phyloP scores from a whole-genome alignment of 225 moss, liverwort and hornwort genomes.

The Thuidium tamariscinum region DNA sequence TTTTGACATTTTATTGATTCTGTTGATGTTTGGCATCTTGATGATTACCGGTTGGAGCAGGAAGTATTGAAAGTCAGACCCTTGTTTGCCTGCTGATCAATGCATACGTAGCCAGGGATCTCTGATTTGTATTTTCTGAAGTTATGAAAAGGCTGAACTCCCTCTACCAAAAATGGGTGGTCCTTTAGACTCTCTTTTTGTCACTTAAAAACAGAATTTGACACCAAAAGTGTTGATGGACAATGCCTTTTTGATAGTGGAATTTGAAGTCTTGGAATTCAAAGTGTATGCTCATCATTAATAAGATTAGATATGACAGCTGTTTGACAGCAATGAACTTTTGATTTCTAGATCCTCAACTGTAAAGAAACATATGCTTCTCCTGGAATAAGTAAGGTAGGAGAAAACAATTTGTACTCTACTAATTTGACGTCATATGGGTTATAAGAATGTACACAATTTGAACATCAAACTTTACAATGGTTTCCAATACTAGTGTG shows the following conservation, averaged over 20 bases:
- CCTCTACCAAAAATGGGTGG: not conserved
- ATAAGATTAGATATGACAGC: no score
- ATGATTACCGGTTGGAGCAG: not conserved
- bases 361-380: not conserved
- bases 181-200: not conserved
- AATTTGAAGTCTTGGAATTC: not conserved
- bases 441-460: not conserved
- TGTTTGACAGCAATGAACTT: not conserved
- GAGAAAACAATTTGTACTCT: not conserved
- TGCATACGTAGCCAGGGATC: not conserved
- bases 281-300: not conserved
- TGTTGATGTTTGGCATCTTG: not conserved
- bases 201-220: not conserved
- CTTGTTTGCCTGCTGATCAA: not conserved
- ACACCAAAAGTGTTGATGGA: not conserved
- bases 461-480: not conserved
- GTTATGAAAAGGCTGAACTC: no score
- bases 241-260: not conserved
- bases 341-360: not conserved
- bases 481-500: no score
- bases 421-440: no score
- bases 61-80: not conserved
- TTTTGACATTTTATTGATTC: not conserved
- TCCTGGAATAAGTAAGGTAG: not conserved
- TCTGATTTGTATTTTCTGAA: not conserved